These are phyloP conservation scores for Heterobasidion parviporum DNA, from an alignment of 1,284 basidiomycete species.

Conservation along the genomic window DNA sequence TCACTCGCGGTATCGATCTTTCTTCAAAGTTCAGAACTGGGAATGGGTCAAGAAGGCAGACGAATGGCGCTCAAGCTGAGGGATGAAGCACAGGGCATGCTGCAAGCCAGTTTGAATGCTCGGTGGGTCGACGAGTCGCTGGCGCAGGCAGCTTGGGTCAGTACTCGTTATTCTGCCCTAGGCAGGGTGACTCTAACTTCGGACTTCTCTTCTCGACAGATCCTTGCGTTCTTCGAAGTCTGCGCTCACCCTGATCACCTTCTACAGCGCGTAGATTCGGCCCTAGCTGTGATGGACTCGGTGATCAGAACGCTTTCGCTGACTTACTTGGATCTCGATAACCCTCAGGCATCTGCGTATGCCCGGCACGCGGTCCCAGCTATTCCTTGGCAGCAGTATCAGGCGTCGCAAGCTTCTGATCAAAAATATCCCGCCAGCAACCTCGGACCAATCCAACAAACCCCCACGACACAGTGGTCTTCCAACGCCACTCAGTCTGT, in stretches of 20 bases:
- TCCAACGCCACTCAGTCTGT: not conserved
- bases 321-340: constrained; percentile 34
- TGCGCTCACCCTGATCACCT: constrained; percentile 58
- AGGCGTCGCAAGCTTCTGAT: too few species aligned
- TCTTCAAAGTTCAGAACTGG: constrained; percentile 60
- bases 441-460: too few species aligned
- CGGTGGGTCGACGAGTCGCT: constrained; percentile 64
- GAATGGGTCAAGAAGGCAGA: constrained; percentile 37
- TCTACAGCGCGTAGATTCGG: constrained; percentile 42
- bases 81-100: constrained; percentile 59
- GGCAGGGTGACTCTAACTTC: not conserved
- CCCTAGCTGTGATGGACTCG: constrained; percentile 53
- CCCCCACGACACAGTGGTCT: not conserved
- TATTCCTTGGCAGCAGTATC: too few species aligned
- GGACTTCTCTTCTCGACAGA: constrained; percentile 24
- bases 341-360: constrained; percentile 38
- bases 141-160: constrained; percentile 68
- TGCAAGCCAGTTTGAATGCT: constrained; percentile 63
- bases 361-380: not conserved
- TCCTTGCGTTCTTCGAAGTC: constrained; percentile 64
- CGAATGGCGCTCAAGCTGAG: constrained; percentile 48
- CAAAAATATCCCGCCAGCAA: too few species aligned
- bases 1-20: constrained; percentile 61
- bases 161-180: constrained; percentile 11
- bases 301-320: constrained; percentile 56